These are phyloP conservation scores for Nitzschia inconspicua DNA, from an alignment of 108 stramenopile genomes.

Conservation along the genomic window DNA sequence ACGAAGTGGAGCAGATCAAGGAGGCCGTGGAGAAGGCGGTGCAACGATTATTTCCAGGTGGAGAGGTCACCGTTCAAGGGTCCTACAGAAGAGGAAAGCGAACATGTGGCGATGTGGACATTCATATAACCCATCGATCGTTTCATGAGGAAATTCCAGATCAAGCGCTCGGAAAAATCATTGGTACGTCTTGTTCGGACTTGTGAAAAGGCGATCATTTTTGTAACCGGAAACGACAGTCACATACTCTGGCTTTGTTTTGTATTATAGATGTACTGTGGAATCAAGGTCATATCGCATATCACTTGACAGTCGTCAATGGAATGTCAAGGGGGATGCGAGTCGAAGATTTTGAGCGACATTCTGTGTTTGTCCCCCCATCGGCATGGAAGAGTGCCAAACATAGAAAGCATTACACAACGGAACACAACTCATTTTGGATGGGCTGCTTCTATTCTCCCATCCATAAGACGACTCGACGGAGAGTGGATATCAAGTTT, in stretches of 20 bases:
- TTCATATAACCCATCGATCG: slow-evolving; percentile 34
- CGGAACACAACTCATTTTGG: slow-evolving; percentile 10
- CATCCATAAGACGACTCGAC: slow-evolving; percentile 1
- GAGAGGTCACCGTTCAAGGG: slow-evolving; percentile 41
- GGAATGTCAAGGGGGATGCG: slow-evolving; percentile 26
- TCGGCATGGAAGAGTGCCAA: slow-evolving; percentile 14
- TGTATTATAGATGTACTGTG: slow-evolving; percentile 18
- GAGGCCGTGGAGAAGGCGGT: slow-evolving; percentile 22
- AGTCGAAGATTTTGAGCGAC: slow-evolving; percentile 11
- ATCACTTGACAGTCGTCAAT: slow-evolving; percentile 37
- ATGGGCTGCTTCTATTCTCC: slow-evolving; percentile 54
- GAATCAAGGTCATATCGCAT: slow-evolving; percentile 35
- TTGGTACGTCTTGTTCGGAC: slow-evolving; percentile 6
- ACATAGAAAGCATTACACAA: neutral
- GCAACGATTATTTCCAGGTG: slow-evolving; percentile 23
- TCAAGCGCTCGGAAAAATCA: slow-evolving; percentile 30
- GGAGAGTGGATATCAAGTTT: slow-evolving; percentile 59
- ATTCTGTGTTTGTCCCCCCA: slow-evolving; percentile 8
- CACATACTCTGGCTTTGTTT: neutral
- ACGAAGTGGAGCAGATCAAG: slow-evolving; percentile 41
- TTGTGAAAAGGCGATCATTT: neutral
- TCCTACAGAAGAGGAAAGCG: slow-evolving; percentile 48
- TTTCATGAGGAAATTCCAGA: slow-evolving; percentile 29
- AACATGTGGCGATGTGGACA: slow-evolving; percentile 48
- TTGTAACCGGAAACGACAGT: neutral